Base-by-base conservation (phyloP, 768 basidiomycete species). In the Pleurotus cornucopiae region DNA sequence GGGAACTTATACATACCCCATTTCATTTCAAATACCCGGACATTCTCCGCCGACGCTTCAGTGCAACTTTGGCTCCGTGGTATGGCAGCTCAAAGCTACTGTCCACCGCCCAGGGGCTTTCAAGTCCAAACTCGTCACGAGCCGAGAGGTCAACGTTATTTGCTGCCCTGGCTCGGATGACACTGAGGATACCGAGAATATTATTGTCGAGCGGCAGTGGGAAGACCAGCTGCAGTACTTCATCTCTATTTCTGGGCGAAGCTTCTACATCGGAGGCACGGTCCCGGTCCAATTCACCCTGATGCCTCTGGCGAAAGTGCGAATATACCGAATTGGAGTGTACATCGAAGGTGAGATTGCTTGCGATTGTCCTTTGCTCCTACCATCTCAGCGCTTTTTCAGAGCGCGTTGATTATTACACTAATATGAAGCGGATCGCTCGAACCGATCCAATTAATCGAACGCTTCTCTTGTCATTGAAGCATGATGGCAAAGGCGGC, bases 1-100 rank as follows among this genome's bases (percentile, higher is more conserved):
- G 73, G 94, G 94, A 89, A 89, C 85, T 4, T 98, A 98, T 67
- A 92, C 88, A 14, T 98, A 93, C 70, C 96, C 96, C 2, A 89
- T 99, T 64, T 90, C 90, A 12, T 94, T 98, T 68, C 77, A 85
- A 14, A 85, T 99, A 55, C 92, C 96, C 0, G 76, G 83, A 4
- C 79, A 82, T 57, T 78, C 88, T 2, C 93, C 94, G 2, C 91
- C 96, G 2, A 84, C 86, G 0, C 74, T 95, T 59, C 75, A 77
- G 43, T 86, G 86, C 58, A 82, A 86, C 39, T 88, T 82, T 61
- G 96, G 94, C 6, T 79, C 83, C 2, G 84, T 97, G 11, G 67
- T 67, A 1, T 99, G 97, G 85, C 74, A 76, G 43, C 79, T 98
- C 18, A 89, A 84, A 65, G 95, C 93, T 2, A 80, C 76, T 34